Conservation (phyloP, 2,329 filamentous ascomycete species). For the Aureobasidium subglaciale region DNA sequence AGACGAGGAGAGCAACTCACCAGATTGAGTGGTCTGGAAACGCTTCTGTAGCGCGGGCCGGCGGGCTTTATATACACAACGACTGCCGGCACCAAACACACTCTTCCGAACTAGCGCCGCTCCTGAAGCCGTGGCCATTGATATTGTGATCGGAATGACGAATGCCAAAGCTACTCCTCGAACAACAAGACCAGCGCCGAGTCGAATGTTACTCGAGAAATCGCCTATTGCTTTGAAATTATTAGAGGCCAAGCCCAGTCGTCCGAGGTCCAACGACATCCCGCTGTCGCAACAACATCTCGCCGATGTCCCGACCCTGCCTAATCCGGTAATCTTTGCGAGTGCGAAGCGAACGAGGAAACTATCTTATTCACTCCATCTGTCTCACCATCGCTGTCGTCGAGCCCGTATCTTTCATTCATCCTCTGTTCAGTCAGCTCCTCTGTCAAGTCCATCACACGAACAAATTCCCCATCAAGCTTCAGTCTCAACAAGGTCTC, state of each 20-base stretch:
- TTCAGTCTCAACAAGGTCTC: slow-evolving; percentile 17
- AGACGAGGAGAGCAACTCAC: not conserved
- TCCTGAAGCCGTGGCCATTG: not conserved
- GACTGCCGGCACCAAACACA: not conserved
- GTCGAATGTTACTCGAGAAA: not conserved
- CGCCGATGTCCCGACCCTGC: not conserved
- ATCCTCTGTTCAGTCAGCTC: not conserved
- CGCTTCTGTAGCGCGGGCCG: slow-evolving; percentile 13
- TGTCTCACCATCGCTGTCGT: not conserved
- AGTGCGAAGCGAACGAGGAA: not conserved
- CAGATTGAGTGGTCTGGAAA: slow-evolving; percentile 2
- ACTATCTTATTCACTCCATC: not conserved
- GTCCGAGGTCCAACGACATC: not conserved
- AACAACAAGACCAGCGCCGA: not conserved
- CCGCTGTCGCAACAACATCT: not conserved
- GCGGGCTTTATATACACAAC: slow-evolving; percentile 6
- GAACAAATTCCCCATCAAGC: not conserved
- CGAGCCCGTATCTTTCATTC: not conserved
- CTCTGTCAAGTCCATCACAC: not conserved
- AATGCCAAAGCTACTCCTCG: not conserved
- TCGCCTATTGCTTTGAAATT: slow-evolving; percentile 9
- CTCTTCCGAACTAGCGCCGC: slow-evolving; percentile 1
- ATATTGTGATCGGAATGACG: not conserved
- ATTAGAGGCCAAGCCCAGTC: slow-evolving; percentile 3
- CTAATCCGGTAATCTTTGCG: slow-evolving; percentile 4